These are phyloP conservation scores for Rhodotorula sp. DNA, from an alignment of 1,284 basidiomycete species.

Conservation along the genomic window DNA sequence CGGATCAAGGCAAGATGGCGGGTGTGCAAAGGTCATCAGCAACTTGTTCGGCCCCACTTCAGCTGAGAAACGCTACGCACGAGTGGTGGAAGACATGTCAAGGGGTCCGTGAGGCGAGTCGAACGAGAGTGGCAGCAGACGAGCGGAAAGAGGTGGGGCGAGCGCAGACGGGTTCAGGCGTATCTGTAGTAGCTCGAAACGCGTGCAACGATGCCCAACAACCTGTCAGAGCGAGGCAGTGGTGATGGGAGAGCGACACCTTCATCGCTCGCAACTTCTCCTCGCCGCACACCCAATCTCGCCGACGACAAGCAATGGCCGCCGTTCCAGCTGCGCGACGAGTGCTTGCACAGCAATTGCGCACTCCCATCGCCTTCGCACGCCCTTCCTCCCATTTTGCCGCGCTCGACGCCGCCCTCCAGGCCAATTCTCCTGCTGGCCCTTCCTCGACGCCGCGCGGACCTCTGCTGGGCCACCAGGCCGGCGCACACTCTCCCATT, in stretches of 20 bases:
- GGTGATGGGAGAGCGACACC: too few species aligned
- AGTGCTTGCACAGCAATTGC: not conserved
- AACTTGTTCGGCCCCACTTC: too few species aligned
- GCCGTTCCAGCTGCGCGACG: not conserved
- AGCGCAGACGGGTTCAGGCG: not conserved
- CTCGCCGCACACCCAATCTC: too few species aligned
- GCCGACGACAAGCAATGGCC: too few species aligned
- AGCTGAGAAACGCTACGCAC: not conserved
- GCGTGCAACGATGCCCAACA: not conserved
- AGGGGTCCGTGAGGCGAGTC: not conserved
- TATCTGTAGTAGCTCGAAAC: not conserved
- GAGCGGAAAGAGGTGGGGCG: not conserved
- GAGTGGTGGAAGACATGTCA: not conserved
- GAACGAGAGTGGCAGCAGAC: not conserved
- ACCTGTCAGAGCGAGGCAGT: too few species aligned
- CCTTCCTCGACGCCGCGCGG: not conserved
- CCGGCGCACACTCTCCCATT: not conserved
- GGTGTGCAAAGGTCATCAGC: too few species aligned
- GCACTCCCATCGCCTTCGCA: not conserved
- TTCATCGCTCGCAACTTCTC: too few species aligned
- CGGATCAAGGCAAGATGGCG: too few species aligned
- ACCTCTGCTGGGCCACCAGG: not conserved
- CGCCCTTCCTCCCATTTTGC: not conserved
- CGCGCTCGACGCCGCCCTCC: conserved; percentile 4
- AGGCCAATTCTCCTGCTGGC: conserved; percentile 3